Base-by-base conservation (phyloP, 805 yeast species). In the Nakazawaea ambrosiae region DNA sequence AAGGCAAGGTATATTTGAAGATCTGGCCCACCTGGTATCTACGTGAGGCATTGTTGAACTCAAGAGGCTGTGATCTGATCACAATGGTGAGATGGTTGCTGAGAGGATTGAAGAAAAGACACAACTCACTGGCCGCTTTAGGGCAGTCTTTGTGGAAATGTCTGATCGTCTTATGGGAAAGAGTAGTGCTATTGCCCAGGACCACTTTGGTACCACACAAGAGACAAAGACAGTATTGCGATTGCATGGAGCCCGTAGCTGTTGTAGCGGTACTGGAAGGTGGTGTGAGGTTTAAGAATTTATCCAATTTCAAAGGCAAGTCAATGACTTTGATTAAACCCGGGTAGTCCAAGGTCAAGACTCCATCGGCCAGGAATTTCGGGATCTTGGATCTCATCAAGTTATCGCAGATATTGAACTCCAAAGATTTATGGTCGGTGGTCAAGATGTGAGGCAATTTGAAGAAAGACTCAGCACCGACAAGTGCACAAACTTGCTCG, bases 281-380 rank as follows among this genome's bases (percentile, higher is more conserved):
- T 14, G 16, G 5, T 34, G 25, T 4, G 34, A 14, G 20, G 44
- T 49, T 40, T 48, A 50, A 24, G 44, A 56, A 39, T 36, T 45
- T 58, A 45, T 57, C 53, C 51, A 65, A 59, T 43, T 68, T 65
- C 11, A 48, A 43, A 10, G 87, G 81, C 31, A 81, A 51, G 33
- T 70, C 69, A 24, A 73, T 61, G 34, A 81, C 56, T 36, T 69
- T 70, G 2, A 75, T 59, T 5, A 68, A 63, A 10, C 79, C 78
- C 5, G 85, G 80, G 44, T 66, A 75, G 18, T 70, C 78, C 19
- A 69, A 39, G 2, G 50, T 28, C 20, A 58, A 46, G 12, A 54
- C 46, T 6, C 59, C 60, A 4, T 36, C 29, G 20, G 47, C 51
- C 16, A 42, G 27, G 28, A 45, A 48, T 27, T 49, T 53, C 3